These are phyloP conservation scores for Bocquillonia castaneifolia DNA, from an alignment of 441 rosid genomes.

Conservation along the genomic window DNA sequence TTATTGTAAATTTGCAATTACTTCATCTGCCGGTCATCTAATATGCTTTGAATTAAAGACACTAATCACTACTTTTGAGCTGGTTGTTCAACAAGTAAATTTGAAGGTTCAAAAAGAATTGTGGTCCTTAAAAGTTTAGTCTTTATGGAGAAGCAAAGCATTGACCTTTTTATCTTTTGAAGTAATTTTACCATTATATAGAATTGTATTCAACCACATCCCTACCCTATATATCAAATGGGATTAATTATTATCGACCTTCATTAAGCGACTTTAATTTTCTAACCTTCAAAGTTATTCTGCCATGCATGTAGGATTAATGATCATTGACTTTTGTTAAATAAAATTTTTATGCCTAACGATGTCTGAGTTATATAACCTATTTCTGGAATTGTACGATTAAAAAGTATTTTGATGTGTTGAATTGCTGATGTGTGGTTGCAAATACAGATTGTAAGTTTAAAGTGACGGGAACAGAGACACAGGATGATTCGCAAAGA, in stretches of 20 bases:
- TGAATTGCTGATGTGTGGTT: conserved; percentile 40
- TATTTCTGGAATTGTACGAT: background rate
- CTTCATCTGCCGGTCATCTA: background rate
- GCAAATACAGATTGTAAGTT: conserved; percentile 34
- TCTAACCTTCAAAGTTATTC: too few relatives aligned
- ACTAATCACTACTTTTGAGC: conserved; percentile 11
- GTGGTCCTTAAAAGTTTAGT: background rate
- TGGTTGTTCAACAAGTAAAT: conserved; percentile 7
- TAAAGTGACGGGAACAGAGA: conserved; percentile 28
- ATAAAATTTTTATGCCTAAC: background rate
- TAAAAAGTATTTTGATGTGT: conserved; percentile 13
- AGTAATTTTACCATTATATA: background rate
- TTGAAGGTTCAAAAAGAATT: conserved; percentile 7
- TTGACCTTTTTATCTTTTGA: background rate
- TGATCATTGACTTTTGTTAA: background rate
- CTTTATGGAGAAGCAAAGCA: background rate
- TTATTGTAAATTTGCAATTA: background rate
- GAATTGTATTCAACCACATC: background rate
- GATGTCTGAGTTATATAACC: background rate
- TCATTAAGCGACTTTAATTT: too few relatives aligned
- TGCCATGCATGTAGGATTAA: too few relatives aligned
- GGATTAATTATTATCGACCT: background rate
- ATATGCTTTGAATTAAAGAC: conserved; percentile 20
- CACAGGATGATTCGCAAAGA: conserved; percentile 21
- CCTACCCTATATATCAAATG: background rate